Conservation (phyloP, 2,329 filamentous ascomycete genomes). For the Aspergillus neotritici region DNA sequence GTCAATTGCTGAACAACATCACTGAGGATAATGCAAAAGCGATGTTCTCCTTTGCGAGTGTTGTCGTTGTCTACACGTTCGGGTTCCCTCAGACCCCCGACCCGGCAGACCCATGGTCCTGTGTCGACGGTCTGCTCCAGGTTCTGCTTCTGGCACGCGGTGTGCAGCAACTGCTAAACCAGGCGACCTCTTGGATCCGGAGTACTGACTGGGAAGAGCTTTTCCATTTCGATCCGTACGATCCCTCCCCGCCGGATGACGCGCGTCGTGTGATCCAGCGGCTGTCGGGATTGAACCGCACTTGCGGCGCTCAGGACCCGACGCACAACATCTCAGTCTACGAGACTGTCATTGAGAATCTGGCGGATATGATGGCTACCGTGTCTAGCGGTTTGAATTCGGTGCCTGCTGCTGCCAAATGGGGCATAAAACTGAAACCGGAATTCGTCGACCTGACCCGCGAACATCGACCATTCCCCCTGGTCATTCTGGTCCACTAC, state of each 20-base stretch:
- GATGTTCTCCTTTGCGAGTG: slow-evolving; percentile 34
- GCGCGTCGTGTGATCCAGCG: slow-evolving; percentile 14
- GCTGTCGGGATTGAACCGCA: slow-evolving; percentile 25
- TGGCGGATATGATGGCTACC: slow-evolving; percentile 23
- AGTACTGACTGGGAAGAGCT: slow-evolving; percentile 26
- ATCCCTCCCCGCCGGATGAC: slow-evolving; percentile 18
- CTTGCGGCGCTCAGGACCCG: slow-evolving; percentile 14
- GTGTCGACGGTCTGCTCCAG: slow-evolving; percentile 30
- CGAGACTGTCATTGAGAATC: slow-evolving; percentile 20
- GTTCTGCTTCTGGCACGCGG: slow-evolving; percentile 32
- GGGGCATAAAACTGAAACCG: slow-evolving; percentile 32
- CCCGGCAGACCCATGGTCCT: slow-evolving; percentile 21
- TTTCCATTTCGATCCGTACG: slow-evolving; percentile 19
- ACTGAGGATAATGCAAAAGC: slow-evolving; percentile 35
- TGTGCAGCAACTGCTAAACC: slow-evolving; percentile 28
- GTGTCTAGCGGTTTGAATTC: slow-evolving; percentile 43
- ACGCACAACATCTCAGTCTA: slow-evolving; percentile 23
- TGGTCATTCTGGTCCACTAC: slow-evolving; percentile 60
- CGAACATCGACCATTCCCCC: slow-evolving; percentile 33
- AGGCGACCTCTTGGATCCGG: slow-evolving; percentile 19
- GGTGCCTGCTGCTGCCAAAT: slow-evolving; percentile 43
- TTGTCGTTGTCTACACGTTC: slow-evolving; percentile 37
- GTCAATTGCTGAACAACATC: slow-evolving; percentile 27
- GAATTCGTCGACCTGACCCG: slow-evolving; percentile 34
- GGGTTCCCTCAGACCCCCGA: slow-evolving; percentile 28